These are phyloP conservation scores for Hemisphaericaspora lyxosophila DNA, from an alignment of 1,139 yeast species.

Conservation along the genomic window DNA sequence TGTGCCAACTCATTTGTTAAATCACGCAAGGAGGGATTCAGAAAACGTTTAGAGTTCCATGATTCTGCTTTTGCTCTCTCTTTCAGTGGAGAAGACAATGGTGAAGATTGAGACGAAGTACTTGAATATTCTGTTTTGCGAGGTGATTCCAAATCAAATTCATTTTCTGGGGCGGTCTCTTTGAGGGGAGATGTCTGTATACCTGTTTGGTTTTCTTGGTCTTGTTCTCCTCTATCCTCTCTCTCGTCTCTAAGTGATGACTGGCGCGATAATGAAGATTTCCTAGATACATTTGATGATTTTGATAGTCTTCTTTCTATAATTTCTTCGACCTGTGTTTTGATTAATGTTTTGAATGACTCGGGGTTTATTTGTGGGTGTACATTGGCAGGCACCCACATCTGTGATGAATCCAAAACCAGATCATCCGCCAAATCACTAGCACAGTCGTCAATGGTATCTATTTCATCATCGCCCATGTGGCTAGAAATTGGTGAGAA, in stretches of 20 bases:
- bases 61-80: constrained; percentile 14
- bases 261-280: constrained; percentile 28
- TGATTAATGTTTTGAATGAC: constrained; percentile 80
- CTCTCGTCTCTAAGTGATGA: constrained; percentile 7
- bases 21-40: constrained; percentile 63
- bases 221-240: not conserved
- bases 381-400: constrained; percentile 94
- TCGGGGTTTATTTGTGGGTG: constrained; percentile 96
- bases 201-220: constrained; percentile 1
- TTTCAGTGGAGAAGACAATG: constrained; percentile 13
- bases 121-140: constrained; percentile 1
- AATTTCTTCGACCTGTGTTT: constrained; percentile 74
- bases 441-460: not conserved
- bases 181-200: not conserved
- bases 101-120: constrained; percentile 10
- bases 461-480: not conserved
- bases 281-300: constrained; percentile 30
- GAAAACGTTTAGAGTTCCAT: constrained; percentile 20
- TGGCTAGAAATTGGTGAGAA: too few relatives aligned
- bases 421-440: not conserved
- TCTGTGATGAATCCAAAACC: constrained; percentile 25
- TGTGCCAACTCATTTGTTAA: constrained; percentile 66
- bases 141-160: constrained; percentile 1
- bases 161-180: not conserved
- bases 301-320: constrained; percentile 37